Percentiles rank a stretch among this genome's conserved stretches.
phyloP scores from a whole-genome alignment of 768 basidiomycete genomes.

The Tricholoma matsutake region DNA sequence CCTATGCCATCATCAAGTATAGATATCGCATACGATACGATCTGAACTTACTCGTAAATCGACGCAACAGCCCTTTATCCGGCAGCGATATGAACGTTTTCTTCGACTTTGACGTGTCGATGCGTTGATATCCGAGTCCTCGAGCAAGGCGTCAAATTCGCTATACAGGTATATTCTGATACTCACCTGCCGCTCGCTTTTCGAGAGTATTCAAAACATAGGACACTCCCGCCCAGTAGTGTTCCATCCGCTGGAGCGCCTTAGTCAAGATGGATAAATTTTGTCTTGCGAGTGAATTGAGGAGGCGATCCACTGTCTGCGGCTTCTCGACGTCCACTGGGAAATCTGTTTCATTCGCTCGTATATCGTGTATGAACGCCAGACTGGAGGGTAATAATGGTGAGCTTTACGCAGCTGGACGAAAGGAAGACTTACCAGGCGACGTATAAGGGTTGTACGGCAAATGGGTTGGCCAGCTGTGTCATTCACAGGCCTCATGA shows the following conservation, averaged over 20 bases:
- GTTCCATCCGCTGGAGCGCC: constrained; percentile 14
- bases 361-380: constrained; percentile 14
- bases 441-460: constrained; percentile 12
- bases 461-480: constrained; percentile 15
- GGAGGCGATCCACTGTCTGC: constrained; percentile 11
- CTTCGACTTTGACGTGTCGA: constrained; percentile 1
- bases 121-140: constrained; percentile 13
- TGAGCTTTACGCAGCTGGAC: too few relatives aligned
- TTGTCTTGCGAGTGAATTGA: constrained; percentile 12
- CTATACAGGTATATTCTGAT: background rate
- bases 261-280: constrained; percentile 13
- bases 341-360: background rate
- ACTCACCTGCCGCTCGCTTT: constrained; percentile 10
- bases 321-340: constrained; percentile 1
- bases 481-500: background rate
- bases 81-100: constrained; percentile 6
- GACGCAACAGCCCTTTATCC: constrained; percentile 4
- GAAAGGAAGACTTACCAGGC: background rate
- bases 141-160: background rate
- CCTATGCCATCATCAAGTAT: background rate
- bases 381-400: background rate
- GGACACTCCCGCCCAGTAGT: constrained; percentile 16
- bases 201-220: constrained; percentile 10
- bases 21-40: background rate
- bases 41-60: constrained; percentile 8